Conservation (phyloP, 2,329 filamentous ascomycete genomes). For the Botrytis porri region DNA sequence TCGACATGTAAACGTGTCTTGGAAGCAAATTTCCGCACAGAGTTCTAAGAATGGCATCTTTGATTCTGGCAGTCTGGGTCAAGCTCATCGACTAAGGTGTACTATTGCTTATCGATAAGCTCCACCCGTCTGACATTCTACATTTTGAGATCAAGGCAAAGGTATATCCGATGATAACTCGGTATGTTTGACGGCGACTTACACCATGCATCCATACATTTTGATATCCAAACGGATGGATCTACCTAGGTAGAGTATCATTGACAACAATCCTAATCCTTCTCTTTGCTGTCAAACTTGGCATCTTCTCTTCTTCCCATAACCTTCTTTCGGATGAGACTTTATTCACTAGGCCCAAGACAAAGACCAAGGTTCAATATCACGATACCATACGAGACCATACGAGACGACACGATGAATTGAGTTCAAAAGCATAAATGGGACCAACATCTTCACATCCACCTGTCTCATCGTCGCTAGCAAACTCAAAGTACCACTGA, state of each 20-base stretch:
- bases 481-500: not conserved
- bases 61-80: not conserved
- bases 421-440: not conserved
- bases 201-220: not conserved
- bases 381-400: not conserved
- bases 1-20: not conserved
- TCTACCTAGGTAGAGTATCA: not conserved
- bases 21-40: not conserved
- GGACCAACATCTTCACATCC: not conserved
- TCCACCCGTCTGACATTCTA: not conserved
- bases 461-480: not conserved
- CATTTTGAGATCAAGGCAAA: not conserved
- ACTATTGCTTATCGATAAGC: slow-evolving; percentile 7
- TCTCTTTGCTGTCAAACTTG: not conserved
- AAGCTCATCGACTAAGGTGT: not conserved
- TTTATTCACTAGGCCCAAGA: not conserved
- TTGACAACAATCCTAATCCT: slow-evolving; percentile 7
- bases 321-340: not conserved
- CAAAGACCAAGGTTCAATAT: not conserved
- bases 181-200: not conserved
- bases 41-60: not conserved
- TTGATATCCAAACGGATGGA: not conserved
- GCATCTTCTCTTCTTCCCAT: not conserved
- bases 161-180: not conserved
- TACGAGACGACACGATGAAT: not conserved